A percentile compares a stretch with the other conserved stretches of the same genome.
phyloP scores from a whole-genome alignment of 202 grass and related monocot genomes.

The Elaeis oleifera region DNA sequence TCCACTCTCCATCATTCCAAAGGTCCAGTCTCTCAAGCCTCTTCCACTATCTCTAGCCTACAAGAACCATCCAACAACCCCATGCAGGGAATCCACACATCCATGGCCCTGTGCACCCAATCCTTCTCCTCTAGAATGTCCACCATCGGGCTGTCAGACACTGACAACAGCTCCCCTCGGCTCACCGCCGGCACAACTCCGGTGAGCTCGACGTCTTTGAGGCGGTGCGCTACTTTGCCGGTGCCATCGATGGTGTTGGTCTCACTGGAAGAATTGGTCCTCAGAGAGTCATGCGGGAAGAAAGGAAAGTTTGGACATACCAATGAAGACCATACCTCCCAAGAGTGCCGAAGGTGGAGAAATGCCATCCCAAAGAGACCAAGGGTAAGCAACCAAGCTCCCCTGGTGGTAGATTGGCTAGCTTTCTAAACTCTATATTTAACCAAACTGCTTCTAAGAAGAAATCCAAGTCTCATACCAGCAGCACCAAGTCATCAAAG shows the following conservation, averaged over 20 bases:
- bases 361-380: background rate
- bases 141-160: too few species aligned
- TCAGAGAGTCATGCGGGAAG: background rate
- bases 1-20: too few species aligned
- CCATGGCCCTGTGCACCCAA: too few species aligned
- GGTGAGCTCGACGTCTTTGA: constrained; percentile 60
- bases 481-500: background rate
- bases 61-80: too few species aligned
- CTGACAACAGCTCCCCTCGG: background rate
- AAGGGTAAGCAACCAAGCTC: constrained; percentile 11
- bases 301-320: background rate
- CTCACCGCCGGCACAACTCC: constrained; percentile 17
- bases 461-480: constrained; percentile 4
- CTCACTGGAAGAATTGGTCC: background rate
- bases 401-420: constrained; percentile 14
- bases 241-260: background rate
- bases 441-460: background rate
- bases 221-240: constrained; percentile 46
- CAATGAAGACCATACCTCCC: background rate
- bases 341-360: background rate
- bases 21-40: too few species aligned
- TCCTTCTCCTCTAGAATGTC: background rate
- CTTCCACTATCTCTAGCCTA: too few species aligned
- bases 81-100: too few species aligned
- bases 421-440: constrained; percentile 13